These are phyloP conservation scores for Rosa persica DNA, from an alignment of 306 rosid genomes.

Conservation along the genomic window DNA sequence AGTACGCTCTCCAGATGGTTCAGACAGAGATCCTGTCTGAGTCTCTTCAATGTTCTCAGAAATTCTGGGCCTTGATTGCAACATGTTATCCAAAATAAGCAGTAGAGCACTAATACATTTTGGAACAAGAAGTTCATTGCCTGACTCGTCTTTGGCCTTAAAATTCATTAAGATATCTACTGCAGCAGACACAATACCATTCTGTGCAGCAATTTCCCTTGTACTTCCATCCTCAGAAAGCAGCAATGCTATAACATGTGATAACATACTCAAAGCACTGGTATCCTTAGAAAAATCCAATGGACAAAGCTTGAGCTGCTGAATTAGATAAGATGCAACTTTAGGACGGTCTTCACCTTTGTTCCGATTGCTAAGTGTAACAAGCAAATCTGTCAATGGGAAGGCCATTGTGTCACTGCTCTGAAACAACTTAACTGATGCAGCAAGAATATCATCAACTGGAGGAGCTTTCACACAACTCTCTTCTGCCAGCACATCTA, in stretches of 20 bases:
- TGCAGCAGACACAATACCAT: conserved; percentile 62
- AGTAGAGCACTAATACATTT: conserved; percentile 84
- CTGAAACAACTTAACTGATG: conserved; percentile 77
- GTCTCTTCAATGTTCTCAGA: conserved; percentile 60
- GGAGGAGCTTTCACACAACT: conserved; percentile 80
- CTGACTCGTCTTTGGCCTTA: conserved; percentile 66
- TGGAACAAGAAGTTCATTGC: conserved; percentile 56
- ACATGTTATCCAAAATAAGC: conserved; percentile 88
- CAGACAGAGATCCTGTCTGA: conserved; percentile 53
- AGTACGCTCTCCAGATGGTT: conserved; percentile 52
- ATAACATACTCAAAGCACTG: conserved; percentile 72
- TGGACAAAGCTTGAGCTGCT: conserved; percentile 88
- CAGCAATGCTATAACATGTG: conserved; percentile 77
- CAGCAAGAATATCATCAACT: conserved; percentile 82
- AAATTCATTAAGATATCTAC: conserved; percentile 69
- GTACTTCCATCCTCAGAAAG: conserved; percentile 88
- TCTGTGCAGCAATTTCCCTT: conserved; percentile 80
- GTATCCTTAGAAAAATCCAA: conserved; percentile 70
- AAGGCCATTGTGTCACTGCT: conserved; percentile 86
- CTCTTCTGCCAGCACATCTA: conserved; percentile 72
- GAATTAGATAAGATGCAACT: conserved; percentile 83
- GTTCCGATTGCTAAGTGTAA: conserved; percentile 78
- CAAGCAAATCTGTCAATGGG: conserved; percentile 88
- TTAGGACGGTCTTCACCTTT: conserved; percentile 89
- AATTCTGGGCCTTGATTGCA: conserved; percentile 68